Evolutionary conservation across 768 basidiomycete species (phyloP), one percentile per base, ranked within the genome.

Genomic region (Leccinum pellstonianum): DNA sequence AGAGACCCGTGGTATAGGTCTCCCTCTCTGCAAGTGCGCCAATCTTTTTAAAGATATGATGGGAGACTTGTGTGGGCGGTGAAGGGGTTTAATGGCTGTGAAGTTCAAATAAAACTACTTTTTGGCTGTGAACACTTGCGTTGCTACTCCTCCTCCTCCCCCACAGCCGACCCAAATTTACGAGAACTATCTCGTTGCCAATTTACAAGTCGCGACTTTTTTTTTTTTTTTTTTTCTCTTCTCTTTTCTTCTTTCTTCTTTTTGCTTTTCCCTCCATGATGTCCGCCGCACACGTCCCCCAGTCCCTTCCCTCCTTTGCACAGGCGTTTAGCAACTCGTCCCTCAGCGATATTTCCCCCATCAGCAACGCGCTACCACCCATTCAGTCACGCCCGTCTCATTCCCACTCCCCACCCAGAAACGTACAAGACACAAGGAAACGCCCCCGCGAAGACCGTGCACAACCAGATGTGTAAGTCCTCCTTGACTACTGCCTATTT

Each of bases 261-360:
- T 29, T 15, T 10, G 19, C 4, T 29, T 23, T 37, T 4, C 54
- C 25, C 43, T 50, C 52, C 75, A 81, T 81, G 80, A 81, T 81
- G 80, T 77, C 81, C 62, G 72, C 76, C 61, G 46, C 46, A 47
- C 46, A 47, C 19, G 8, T 25, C 19, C 75, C 78, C 61, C 86
- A 86, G 71, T 86, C 88, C 10, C 83, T 92, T 41, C 90, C 90
- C 43, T 88, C 90, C 47, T 92, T 92, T 73, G 85, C 86, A 2
- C 86, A 88, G 76, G 83, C 90, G 0, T 92, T 92, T 76, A 83
- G 81, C 70, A 76, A 66, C 54, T 80, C 81, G 1, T 84, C 85
- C 6, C 74, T 88, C 56, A 77, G 70, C 73, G 79, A 74, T 60
- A 78, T 85, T 21, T 72, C 81, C 1, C 70, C 77, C 37, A 75